phyloP scores from a whole-genome alignment of 306 rosid species.

The Mimosa pudica region DNA sequence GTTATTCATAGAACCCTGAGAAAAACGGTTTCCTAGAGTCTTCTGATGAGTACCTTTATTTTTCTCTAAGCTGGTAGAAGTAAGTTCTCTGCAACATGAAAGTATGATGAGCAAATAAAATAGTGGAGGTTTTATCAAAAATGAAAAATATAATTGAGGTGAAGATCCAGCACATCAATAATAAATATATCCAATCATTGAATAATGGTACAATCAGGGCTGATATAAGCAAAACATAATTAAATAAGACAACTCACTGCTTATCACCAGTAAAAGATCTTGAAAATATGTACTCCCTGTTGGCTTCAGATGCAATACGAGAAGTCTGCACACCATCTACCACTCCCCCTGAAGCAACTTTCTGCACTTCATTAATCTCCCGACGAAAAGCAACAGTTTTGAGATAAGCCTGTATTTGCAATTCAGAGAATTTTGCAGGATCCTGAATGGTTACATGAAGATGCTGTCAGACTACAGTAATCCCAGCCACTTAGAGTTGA shows the following conservation, averaged over 20 bases:
- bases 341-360: constrained; percentile 80
- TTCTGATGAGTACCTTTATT: constrained; percentile 51
- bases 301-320: constrained; percentile 89
- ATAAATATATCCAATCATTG: constrained; percentile 14
- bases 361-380: constrained; percentile 91
- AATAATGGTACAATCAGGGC: constrained; percentile 17
- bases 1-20: constrained; percentile 41
- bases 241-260: constrained; percentile 58
- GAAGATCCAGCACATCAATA: constrained; percentile 24
- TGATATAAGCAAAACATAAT: constrained; percentile 14
- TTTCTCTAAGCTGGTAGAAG: constrained; percentile 55
- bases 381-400: constrained; percentile 97
- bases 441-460: constrained; percentile 62
- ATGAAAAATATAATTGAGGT: background rate
- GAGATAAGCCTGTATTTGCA: constrained; percentile 92
- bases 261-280: constrained; percentile 91
- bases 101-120: constrained; percentile 29
- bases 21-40: constrained; percentile 38
- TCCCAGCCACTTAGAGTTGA: constrained; percentile 13
- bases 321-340: constrained; percentile 89
- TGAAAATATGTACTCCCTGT: constrained; percentile 90
- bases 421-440: constrained; percentile 89
- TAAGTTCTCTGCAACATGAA: constrained; percentile 63
- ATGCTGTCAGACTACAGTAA: constrained; percentile 18
- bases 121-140: background rate